Evolutionary conservation across 441 rosid genomes (phyloP), one percentile per base, ranked within the genome.

Genomic region (Jatropha podagrica): DNA sequence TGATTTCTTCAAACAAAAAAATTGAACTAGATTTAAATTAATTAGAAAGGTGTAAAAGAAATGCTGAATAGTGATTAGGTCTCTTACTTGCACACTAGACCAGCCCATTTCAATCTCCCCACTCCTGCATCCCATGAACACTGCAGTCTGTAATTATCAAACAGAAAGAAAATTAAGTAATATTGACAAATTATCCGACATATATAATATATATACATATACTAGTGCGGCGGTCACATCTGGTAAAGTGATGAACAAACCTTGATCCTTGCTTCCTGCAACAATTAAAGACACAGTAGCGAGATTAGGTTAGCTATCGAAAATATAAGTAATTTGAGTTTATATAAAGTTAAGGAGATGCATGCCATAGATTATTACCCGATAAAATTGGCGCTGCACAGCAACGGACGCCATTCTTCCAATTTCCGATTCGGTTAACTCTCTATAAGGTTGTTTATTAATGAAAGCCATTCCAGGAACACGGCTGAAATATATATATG

Each of bases 61-160:
- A 44, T 32, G 32, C 32, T 32, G 1, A 44, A 38, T 42, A 37
- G 37, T 49, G 52, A 79, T 12, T 17, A 40, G 27, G 55, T 70
- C 78, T 55, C 81, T 72, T 91, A 89, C 96, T 54, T 78, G 87
- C 41, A 79, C 13, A 73, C 77, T 79, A 74, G 95, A 84, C 68
- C 87, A 83, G 27, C 98, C 97, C 40, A 95, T 79, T 77, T 95
- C 98, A 80, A 95, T 89, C 80, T 95, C 98, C 6, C 98, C 97
- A 56, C 81, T 86, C 46, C 64, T 80, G 83, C 97, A 91, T 54
- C 96, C 96, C 96, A 91, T 85, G 84, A 95, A 92, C 37, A 88
- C 87, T 66, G 89, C 91, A 26, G 80, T 84, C 98, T 95, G 84
- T 55, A 68, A 73, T 44, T n/a, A 38, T 14, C 6, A 3, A 56